A percentile compares a stretch with the other conserved stretches of the same genome.
Conservation (phyloP, 148 eudicot species). For the Amaranthus palmeri region DNA sequence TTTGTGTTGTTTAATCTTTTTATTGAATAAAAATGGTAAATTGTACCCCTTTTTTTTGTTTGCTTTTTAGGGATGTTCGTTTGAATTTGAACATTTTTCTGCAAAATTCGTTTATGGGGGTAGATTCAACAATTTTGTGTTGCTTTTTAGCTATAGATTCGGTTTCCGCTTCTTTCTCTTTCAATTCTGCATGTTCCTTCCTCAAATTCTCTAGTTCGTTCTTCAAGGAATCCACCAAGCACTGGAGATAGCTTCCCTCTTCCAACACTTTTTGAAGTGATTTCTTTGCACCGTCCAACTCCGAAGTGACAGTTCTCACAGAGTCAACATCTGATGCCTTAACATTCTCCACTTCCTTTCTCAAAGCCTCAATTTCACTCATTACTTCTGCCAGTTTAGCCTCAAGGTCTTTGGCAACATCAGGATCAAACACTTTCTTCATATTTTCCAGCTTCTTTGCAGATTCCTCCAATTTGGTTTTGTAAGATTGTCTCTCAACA, state of each 20-base stretch:
- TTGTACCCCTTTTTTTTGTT: too few relatives aligned
- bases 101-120: too few relatives aligned
- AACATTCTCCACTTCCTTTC: constrained; percentile 47
- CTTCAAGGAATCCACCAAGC: constrained; percentile 60
- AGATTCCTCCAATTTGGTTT: constrained; percentile 59
- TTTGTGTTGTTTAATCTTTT: too few relatives aligned
- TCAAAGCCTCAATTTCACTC: constrained; percentile 51
- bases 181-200: constrained; percentile 62
- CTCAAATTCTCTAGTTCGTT: constrained; percentile 56
- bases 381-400: constrained; percentile 44
- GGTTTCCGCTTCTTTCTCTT: constrained; percentile 66
- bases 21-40: too few relatives aligned
- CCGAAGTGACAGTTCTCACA: constrained; percentile 44
- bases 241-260: constrained; percentile 56
- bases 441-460: constrained; percentile 54
- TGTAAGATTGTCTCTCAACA: constrained; percentile 39
- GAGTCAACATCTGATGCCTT: constrained; percentile 57
- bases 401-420: constrained; percentile 49
- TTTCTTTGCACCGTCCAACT: constrained; percentile 74
- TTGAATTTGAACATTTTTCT: too few relatives aligned
- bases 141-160: constrained; percentile 71
- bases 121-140: too few relatives aligned
- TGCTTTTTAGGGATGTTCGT: too few relatives aligned
- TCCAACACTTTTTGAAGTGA: constrained; percentile 57
- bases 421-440: constrained; percentile 61